Percentiles rank a stretch among this genome's conserved stretches.
Conservation (phyloP, 2,329 filamentous ascomycete genomes). For the Chaetomium strumarium region DNA sequence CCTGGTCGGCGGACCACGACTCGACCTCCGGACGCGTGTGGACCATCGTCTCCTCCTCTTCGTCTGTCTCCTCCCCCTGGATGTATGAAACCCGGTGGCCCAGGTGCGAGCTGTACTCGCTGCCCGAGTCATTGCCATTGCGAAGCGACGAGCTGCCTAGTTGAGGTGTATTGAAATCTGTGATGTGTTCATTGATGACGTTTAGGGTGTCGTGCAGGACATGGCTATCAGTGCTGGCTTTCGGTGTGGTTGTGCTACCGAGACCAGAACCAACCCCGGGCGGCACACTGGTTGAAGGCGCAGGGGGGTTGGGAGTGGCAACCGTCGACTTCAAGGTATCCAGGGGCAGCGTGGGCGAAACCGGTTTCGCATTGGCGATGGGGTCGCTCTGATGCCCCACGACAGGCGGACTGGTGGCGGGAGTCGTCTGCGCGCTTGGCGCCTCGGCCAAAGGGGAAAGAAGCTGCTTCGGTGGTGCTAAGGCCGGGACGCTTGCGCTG, state of each 20-base stretch:
- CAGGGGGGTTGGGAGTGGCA: constrained; percentile 26
- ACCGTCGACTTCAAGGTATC: constrained; percentile 36
- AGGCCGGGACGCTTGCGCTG: constrained; percentile 6
- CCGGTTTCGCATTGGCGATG: constrained; percentile 26
- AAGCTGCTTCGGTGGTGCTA: constrained; percentile 23
- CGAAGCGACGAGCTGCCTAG: constrained; percentile 49
- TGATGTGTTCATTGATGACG: constrained; percentile 26
- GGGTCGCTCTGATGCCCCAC: constrained; percentile 15
- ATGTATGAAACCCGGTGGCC: constrained; percentile 82
- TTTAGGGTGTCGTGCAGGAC: constrained; percentile 28
- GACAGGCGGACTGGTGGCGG: constrained; percentile 9
- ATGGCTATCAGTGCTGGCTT: constrained; percentile 44
- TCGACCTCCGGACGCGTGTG: constrained; percentile 69
- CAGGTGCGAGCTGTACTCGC: constrained; percentile 79
- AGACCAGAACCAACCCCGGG: constrained; percentile 21
- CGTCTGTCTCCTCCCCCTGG: constrained; percentile 89
- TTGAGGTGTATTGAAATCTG: constrained; percentile 36
- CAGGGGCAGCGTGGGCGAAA: constrained; percentile 36
- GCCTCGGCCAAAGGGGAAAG: constrained; percentile 28
- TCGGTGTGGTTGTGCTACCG: constrained; percentile 34
- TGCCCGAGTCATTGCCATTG: constrained; percentile 68
- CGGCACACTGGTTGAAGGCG: constrained; percentile 26
- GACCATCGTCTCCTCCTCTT: constrained; percentile 66
- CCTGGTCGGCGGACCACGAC: constrained; percentile 71
- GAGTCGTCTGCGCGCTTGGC: constrained; percentile 19